phyloP scores from a whole-genome alignment of 805 yeast species.

The Metschnikowia lunata region DNA sequence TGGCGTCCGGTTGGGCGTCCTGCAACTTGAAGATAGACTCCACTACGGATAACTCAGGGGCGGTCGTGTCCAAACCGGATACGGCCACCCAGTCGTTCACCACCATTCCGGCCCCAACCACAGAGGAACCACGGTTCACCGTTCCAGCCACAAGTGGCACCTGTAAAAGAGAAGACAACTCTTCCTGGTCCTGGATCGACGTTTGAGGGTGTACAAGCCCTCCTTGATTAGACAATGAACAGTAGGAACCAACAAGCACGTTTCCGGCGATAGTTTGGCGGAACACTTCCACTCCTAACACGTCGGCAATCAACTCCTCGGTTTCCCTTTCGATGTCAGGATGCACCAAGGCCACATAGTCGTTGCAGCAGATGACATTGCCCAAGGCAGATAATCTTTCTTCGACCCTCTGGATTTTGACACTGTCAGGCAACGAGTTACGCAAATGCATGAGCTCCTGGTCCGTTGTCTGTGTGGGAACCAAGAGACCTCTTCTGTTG shows the following conservation, averaged over 20 bases:
- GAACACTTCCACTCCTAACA: constrained; percentile 96
- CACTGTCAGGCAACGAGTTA: constrained; percentile 92
- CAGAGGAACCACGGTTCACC: constrained; percentile 94
- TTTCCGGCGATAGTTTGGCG: constrained; percentile 98
- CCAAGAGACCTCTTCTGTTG: constrained; percentile 93
- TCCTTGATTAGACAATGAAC: constrained; percentile 93
- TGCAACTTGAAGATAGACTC: constrained; percentile 94
- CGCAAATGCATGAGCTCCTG: constrained; percentile 97
- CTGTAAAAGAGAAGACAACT: constrained; percentile 88
- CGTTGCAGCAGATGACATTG: constrained; percentile 97
- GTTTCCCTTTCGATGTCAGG: constrained; percentile 99
- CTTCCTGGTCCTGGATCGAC: constrained; percentile 96
- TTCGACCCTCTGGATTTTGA: constrained; percentile 95
- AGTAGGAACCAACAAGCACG: constrained; percentile 94
- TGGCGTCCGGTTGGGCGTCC: constrained; percentile 85
- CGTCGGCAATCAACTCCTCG: constrained; percentile 97
- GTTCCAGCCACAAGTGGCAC: constrained; percentile 99
- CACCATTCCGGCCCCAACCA: constrained; percentile 98
- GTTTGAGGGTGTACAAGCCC: constrained; percentile 98
- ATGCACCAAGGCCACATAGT: constrained; percentile 97
- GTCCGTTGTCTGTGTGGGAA: constrained; percentile 96
- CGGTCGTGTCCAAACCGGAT: constrained; percentile 95
- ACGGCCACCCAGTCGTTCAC: constrained; percentile 98
- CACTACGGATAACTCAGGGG: constrained; percentile 94
- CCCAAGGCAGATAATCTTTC: constrained; percentile 96